Evolutionary conservation across 2,329 filamentous ascomycete species (phyloP).

Genomic region (Canariomyces notabilis): DNA sequence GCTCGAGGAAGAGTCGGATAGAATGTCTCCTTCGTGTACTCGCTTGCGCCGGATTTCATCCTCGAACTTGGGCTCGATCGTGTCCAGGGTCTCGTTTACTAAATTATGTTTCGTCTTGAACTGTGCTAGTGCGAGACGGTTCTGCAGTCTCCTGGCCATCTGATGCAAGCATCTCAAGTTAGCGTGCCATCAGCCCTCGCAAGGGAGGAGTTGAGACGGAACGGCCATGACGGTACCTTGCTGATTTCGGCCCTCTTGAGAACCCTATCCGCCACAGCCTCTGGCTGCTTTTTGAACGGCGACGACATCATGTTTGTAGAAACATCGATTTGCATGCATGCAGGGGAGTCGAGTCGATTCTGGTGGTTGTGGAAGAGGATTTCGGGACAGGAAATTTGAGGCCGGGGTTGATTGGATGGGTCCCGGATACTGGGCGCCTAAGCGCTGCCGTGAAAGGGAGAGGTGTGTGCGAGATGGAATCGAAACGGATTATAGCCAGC

Average conservation of each 20-base stretch:
- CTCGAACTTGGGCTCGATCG: conserved; percentile 78
- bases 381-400: conserved; percentile 8
- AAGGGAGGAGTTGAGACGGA: conserved; percentile 5
- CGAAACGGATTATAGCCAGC: conserved; percentile 7
- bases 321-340: conserved; percentile 7
- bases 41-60: conserved; percentile 72
- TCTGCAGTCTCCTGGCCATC: conserved; percentile 91
- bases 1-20: conserved; percentile 83
- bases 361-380: conserved; percentile 18
- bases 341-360: conserved; percentile 11
- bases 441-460: conserved; percentile 11
- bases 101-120: conserved; percentile 97
- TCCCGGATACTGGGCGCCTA: conserved; percentile 44
- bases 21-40: conserved; percentile 63
- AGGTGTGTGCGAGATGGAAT: conserved; percentile 2
- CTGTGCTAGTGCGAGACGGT: conserved; percentile 89
- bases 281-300: conserved; percentile 58
- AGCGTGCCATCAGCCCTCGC: conserved; percentile 3
- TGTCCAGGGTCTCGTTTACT: conserved; percentile 82
- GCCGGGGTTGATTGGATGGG: conserved; percentile 11
- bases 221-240: conserved; percentile 57
- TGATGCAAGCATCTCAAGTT: conserved; percentile 36
- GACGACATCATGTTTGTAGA: conserved; percentile 48
- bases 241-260: conserved; percentile 69
- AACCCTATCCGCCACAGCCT: conserved; percentile 62